Conservation (phyloP, 352 stramenopile species). For the Phytophthora niederhauseri region DNA sequence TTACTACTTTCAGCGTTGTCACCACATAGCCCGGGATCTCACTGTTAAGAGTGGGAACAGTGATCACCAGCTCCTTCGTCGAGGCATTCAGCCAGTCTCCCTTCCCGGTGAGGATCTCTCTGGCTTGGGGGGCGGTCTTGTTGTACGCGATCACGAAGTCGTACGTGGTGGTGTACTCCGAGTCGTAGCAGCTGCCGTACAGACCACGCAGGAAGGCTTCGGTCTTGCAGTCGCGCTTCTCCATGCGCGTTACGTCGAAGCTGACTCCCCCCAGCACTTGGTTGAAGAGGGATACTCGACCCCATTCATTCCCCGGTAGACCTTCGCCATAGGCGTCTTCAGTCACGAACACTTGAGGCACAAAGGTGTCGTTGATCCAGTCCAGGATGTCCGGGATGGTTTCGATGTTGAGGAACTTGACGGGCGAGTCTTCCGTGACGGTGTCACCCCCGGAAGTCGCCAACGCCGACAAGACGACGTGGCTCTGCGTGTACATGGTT, state of each 20-base stretch:
- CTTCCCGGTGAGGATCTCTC: background rate
- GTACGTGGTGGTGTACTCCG: conserved; percentile 1
- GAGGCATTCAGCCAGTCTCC: conserved; percentile 14
- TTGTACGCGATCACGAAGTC: conserved; percentile 15
- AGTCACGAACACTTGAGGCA: conserved; percentile 46
- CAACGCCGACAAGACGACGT: conserved; percentile 32
- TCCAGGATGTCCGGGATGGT: conserved; percentile 37
- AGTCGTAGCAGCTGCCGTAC: conserved; percentile 45
- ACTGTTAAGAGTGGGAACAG: conserved; percentile 45
- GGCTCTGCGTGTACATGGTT: conserved; percentile 31
- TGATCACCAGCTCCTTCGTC: conserved; percentile 32
- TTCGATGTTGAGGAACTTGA: conserved; percentile 49
- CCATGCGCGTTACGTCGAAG: conserved; percentile 27
- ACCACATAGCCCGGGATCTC: conserved; percentile 1
- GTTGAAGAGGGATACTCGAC: conserved; percentile 39
- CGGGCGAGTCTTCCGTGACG: conserved; percentile 36
- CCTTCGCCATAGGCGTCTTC: conserved; percentile 38
- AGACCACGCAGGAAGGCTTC: conserved; percentile 30
- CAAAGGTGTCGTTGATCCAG: conserved; percentile 49
- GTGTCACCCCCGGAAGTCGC: conserved; percentile 46
- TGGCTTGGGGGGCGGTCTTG: background rate
- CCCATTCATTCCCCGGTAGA: conserved; percentile 30
- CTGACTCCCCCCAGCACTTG: conserved; percentile 41
- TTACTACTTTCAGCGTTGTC: too few relatives aligned
- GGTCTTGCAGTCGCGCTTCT: conserved; percentile 17